These are phyloP conservation scores for Meripilus lineatus DNA, from an alignment of 1,284 basidiomycete species.

Conservation along the genomic window DNA sequence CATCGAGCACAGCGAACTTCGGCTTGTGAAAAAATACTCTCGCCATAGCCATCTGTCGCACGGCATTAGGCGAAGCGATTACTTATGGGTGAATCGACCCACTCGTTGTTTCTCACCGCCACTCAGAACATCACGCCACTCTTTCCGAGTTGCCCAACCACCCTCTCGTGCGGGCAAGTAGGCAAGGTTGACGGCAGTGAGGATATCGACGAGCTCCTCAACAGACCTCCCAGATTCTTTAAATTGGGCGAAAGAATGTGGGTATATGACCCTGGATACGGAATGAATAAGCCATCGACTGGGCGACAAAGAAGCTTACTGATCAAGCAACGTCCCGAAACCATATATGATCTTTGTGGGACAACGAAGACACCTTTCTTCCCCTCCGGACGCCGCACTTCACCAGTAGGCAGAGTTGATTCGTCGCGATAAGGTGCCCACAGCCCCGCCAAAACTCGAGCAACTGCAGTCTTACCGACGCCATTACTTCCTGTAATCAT, in stretches of 20 bases:
- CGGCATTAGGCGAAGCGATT: neutral
- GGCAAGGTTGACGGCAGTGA: conserved; percentile 78
- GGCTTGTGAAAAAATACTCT: conserved; percentile 84
- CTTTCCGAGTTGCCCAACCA: conserved; percentile 86
- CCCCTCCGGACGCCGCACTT: conserved; percentile 39
- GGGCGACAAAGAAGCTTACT: conserved; percentile 41
- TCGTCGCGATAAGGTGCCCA: conserved; percentile 59
- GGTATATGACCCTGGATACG: conserved; percentile 62
- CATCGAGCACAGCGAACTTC: conserved; percentile 71
- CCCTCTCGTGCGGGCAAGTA: conserved; percentile 89
- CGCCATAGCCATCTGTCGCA: conserved; percentile 75
- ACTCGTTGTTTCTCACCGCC: conserved; percentile 95
- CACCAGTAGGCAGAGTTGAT: conserved; percentile 18
- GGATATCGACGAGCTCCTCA: conserved; percentile 66
- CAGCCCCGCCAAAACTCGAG: conserved; percentile 84
- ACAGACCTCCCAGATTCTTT: conserved; percentile 58
- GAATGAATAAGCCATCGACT: neutral
- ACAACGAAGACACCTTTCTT: conserved; percentile 76
- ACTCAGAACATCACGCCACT: conserved; percentile 93
- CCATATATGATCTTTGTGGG: conserved; percentile 91
- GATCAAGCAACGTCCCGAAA: conserved; percentile 85
- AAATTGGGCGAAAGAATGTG: conserved; percentile 80
- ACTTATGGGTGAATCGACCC: conserved; percentile 17
- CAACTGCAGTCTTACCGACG: conserved; percentile 92
- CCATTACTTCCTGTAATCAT: conserved; percentile 94